Base-by-base conservation (phyloP, 176 grass and related monocot genomes). In the Stipa capillata region DNA sequence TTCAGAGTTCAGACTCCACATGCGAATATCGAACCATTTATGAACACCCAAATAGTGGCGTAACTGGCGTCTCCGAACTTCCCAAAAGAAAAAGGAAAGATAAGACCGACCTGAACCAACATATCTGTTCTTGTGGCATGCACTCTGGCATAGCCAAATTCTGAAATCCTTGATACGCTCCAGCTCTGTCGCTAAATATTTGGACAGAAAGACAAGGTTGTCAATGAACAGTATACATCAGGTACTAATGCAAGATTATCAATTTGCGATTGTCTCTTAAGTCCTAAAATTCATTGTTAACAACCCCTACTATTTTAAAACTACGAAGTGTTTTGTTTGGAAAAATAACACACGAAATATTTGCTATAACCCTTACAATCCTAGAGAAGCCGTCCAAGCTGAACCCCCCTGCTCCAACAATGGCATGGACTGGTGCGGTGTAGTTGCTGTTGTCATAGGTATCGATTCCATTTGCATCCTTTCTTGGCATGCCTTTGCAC, bases 381-480 rank as follows among this genome's bases (percentile, higher is more conserved):
- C 57, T 48, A 89, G 90, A 84, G 56, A 97, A 97, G 5, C 36
- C 64, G 45, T 97, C 94, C 72, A 97, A 52, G 49, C 13, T 66
- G 66, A 97, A 97, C 8, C 94, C 94, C 34, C 68, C 90, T 62
- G 85, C 85, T 82, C 94, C 94, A 66, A 93, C 85, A 68, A 89
- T 48, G 56, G 71, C 86, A 85, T 97, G 94, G 69, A 97, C 68
- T n/a, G 90, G 94, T 1, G 83, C 88, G 0, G 86, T 86, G 49
- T 93, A 97, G 62, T 97, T 93, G 66, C 40, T 93, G 35, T 91
- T 93, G 60, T 97, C 47, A 59, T 97, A 97, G 74, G 90, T 91
- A 39, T 97, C 90, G 47, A 89, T 57, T 44, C 94, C 90, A 77
- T 10, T 50, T 65, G 67, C 79, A 29, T 88, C 88, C 47, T 93